phyloP scores from a whole-genome alignment of 1,284 basidiomycete species.

The Coniferiporia sulphurascens region DNA sequence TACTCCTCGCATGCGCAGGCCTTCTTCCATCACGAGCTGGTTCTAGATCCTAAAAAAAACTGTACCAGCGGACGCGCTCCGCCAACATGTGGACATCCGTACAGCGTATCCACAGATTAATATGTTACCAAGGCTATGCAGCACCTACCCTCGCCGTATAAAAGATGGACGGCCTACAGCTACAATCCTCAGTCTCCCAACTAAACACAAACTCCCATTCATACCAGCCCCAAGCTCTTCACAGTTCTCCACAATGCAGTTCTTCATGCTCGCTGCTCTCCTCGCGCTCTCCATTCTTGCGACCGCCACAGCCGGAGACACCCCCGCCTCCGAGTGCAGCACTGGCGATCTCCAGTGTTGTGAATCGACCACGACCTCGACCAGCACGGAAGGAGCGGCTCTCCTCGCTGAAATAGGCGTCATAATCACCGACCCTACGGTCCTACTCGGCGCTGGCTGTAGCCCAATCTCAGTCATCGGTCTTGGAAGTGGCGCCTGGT shows the following conservation, averaged over 20 bases:
- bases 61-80: neutral
- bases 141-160: neutral
- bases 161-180: neutral
- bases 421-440: slow-evolving; percentile 25
- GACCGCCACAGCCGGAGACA: slow-evolving; percentile 9
- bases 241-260: slow-evolving; percentile 1
- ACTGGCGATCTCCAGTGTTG: slow-evolving; percentile 17
- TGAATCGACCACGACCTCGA: slow-evolving; percentile 3
- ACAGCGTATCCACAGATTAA: neutral
- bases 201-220: neutral
- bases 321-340: slow-evolving; percentile 20
- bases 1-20: too few species aligned
- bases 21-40: neutral
- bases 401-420: slow-evolving; percentile 29
- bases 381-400: neutral
- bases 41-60: neutral
- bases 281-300: slow-evolving; percentile 15
- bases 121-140: neutral
- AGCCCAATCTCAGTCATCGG: slow-evolving; percentile 27
- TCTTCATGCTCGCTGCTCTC: slow-evolving; percentile 2
- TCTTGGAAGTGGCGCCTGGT: neutral
- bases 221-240: neutral
- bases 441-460: slow-evolving; percentile 29
- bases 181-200: neutral
- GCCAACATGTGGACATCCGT: neutral